A percentile compares a stretch with the other conserved stretches of the same genome.
phyloP scores from a whole-genome alignment of 2,329 filamentous ascomycete genomes.

The Fusarium ramigenum region DNA sequence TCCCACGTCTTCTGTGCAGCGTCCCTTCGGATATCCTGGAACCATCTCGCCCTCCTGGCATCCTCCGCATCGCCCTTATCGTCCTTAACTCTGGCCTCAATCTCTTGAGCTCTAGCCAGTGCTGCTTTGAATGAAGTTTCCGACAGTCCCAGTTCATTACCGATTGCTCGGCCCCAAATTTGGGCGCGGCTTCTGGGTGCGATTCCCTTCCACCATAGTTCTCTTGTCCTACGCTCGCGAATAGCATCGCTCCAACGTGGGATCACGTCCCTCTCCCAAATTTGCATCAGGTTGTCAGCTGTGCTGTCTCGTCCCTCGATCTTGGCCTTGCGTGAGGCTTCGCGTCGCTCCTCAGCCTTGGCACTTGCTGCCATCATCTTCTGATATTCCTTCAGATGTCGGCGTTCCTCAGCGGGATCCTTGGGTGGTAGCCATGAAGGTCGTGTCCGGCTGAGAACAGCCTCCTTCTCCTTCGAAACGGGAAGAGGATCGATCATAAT shows the following conservation, averaged over 20 bases:
- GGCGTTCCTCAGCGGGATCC: slow-evolving; percentile 88
- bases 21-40: slow-evolving; percentile 71
- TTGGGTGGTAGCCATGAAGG: slow-evolving; percentile 89
- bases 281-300: slow-evolving; percentile 63
- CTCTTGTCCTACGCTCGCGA: slow-evolving; percentile 72
- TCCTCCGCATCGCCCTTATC: slow-evolving; percentile 64
- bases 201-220: slow-evolving; percentile 85
- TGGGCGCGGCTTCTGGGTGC: slow-evolving; percentile 73
- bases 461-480: slow-evolving; percentile 87
- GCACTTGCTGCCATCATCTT: slow-evolving; percentile 77
- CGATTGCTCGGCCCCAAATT: slow-evolving; percentile 77
- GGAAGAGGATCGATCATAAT: slow-evolving; percentile 87
- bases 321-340: slow-evolving; percentile 61
- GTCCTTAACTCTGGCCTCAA: slow-evolving; percentile 65
- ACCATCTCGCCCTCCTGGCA: slow-evolving; percentile 65
- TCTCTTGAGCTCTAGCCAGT: slow-evolving; percentile 70
- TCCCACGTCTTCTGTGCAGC: slow-evolving; percentile 72
- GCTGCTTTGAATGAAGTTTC: slow-evolving; percentile 76
- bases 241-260: slow-evolving; percentile 80
- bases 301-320: slow-evolving; percentile 64
- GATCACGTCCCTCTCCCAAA: slow-evolving; percentile 81
- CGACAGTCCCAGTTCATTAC: slow-evolving; percentile 76
- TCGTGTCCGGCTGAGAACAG: slow-evolving; percentile 80
- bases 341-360: slow-evolving; percentile 68
- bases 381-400: slow-evolving; percentile 86